phyloP scores from a whole-genome alignment of 768 basidiomycete genomes.

The Paxillus rubicundulus region DNA sequence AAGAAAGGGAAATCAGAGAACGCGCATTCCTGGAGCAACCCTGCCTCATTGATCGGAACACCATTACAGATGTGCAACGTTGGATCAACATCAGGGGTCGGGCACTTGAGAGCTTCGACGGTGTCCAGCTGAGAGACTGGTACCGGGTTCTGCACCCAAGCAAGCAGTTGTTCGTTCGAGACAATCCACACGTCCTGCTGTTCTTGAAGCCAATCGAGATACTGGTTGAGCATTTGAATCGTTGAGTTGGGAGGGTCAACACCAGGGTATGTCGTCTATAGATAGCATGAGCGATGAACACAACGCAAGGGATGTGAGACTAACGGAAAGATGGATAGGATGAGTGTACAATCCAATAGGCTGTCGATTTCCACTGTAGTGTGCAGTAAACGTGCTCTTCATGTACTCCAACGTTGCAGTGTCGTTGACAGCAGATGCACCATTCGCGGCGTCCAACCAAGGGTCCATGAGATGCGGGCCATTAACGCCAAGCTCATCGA shows the following conservation, averaged over 20 bases:
- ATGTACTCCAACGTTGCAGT: constrained; percentile 66
- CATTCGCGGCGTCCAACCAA: constrained; percentile 69
- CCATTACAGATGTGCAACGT: constrained; percentile 70
- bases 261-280: constrained; percentile 58
- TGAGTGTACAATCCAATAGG: constrained; percentile 82
- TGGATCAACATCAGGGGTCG: constrained; percentile 55
- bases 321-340: constrained; percentile 69
- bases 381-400: constrained; percentile 69
- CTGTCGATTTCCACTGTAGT: constrained; percentile 73
- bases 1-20: constrained; percentile 79
- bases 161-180: constrained; percentile 65
- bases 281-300: neutral
- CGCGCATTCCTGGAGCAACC: constrained; percentile 56
- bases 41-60: constrained; percentile 63
- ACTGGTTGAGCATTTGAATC: constrained; percentile 73
- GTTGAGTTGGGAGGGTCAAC: constrained; percentile 48
- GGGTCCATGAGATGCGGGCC: constrained; percentile 81
- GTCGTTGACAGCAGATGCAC: constrained; percentile 49
- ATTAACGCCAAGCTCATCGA: constrained; percentile 52
- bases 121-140: constrained; percentile 56
- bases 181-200: constrained; percentile 76
- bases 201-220: constrained; percentile 79
- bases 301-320: neutral
- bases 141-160: constrained; percentile 71
- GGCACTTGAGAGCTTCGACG: constrained; percentile 58